Conservation (phyloP, 2,329 filamentous ascomycete genomes). For the Calonectria pseudoturangicola region DNA sequence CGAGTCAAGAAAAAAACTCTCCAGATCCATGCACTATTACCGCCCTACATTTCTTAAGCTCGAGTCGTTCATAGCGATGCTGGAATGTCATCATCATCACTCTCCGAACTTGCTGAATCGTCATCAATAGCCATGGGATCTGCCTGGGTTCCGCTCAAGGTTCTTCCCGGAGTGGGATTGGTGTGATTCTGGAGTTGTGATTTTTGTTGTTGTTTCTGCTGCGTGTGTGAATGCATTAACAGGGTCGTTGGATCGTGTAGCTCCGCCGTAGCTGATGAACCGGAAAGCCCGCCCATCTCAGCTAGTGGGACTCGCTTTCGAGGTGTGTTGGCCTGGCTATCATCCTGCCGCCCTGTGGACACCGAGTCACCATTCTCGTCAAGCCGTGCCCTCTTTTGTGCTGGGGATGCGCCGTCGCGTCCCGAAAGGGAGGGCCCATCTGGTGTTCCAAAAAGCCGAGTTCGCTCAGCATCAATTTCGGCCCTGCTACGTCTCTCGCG, state of each 20-base stretch:
- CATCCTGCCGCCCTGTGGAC: slow-evolving; percentile 6
- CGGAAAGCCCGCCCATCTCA: slow-evolving; percentile 60
- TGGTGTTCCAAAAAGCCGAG: slow-evolving; percentile 57
- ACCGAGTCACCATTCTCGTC: slow-evolving; percentile 35
- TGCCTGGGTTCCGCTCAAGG: slow-evolving; percentile 44
- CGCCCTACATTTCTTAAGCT: background rate
- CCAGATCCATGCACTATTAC: slow-evolving; percentile 17
- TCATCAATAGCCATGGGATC: slow-evolving; percentile 56
- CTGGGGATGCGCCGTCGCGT: slow-evolving; percentile 34
- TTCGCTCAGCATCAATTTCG: slow-evolving; percentile 67
- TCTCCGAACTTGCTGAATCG: slow-evolving; percentile 45
- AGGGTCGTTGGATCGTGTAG: slow-evolving; percentile 60
- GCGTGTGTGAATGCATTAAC: slow-evolving; percentile 49
- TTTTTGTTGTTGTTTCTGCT: slow-evolving; percentile 28
- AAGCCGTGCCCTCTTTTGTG: slow-evolving; percentile 53
- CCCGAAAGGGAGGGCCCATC: slow-evolving; percentile 39
- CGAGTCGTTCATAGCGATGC: slow-evolving; percentile 24
- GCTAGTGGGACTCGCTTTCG: slow-evolving; percentile 56
- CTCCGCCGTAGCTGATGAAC: slow-evolving; percentile 60
- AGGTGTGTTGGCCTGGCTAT: slow-evolving; percentile 41
- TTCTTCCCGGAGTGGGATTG: background rate
- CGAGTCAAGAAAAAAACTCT: slow-evolving; percentile 35
- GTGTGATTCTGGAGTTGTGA: slow-evolving; percentile 8
- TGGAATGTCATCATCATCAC: slow-evolving; percentile 56
- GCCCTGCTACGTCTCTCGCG: slow-evolving; percentile 68